Evolutionary conservation across 139 green algal genomes (phyloP), one percentile per base, ranked within the genome.

Genomic region (Haematococcus lacustris): DNA sequence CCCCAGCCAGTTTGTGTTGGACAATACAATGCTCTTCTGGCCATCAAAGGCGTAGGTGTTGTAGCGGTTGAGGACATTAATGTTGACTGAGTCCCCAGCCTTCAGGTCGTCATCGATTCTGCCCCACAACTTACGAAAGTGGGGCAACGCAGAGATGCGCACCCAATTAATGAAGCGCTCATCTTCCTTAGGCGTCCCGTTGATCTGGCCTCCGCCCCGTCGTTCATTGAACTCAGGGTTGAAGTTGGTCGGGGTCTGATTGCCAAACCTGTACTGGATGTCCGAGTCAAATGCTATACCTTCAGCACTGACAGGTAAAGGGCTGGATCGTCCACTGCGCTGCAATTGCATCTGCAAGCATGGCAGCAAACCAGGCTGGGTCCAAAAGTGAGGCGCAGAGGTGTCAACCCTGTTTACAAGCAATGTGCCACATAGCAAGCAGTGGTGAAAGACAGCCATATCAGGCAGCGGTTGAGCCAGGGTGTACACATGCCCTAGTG

Each of bases 131-230:
- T 91, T 91, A 26, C 83, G 70, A 71, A 91, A 88, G 2, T 37
- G 69, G 0, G 86, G 79, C 71, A 91, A 66, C 3, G 91, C 89
- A 23, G 87, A 86, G 9, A 89, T 87, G 33, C 92, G 82, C 93
- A 97, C 95, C 95, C 95, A 99, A 38, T 97, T 89, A 59, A 98
- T 91, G 75, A 98, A 93, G 43, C 94, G 91, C 86, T 98, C 81
- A 60, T 94, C 83, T 57, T 71, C 28, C 35, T 38, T 51, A 17
- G 64, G 64, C 4, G 63, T 73, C 32, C 72, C 65, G 51, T 74
- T 70, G n/a, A n/a, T n/a, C n/a, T n/a, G n/a, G 57, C 50, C 67
- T 5, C 74, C 74, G 25, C 74, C 74, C 2, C 73, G 73, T 23
- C 51, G 51, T 6, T 38, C 6, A 33, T 70, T 73, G 30, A 78